Base-by-base conservation (phyloP, 2,329 filamentous ascomycete genomes). In the Pestalotiopsis sp. region DNA sequence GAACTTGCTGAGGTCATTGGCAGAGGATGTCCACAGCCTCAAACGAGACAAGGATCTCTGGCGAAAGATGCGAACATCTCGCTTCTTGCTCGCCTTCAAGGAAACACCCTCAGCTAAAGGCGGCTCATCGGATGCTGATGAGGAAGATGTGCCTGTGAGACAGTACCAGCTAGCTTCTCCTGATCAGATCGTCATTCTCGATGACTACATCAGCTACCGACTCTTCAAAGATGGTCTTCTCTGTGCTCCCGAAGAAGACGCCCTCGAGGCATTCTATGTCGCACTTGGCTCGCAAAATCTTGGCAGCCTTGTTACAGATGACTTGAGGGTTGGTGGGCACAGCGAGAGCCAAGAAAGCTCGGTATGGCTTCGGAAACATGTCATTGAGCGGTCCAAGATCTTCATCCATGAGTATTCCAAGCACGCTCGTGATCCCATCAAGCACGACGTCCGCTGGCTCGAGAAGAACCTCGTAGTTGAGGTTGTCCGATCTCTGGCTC, bases 201-300 rank as follows among this genome's bases (percentile, higher is more conserved):
- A 97, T 76, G 95, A 98, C 75, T 95, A 96, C 74, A 92, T 93
- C 74, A 94, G 92, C 75, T 97, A 95, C 78, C 91, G 92, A 41
- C 85, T 96, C 1, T 99, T 99, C 84, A 95, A 95, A 76, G 89
- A 94, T 65, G 89, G 90, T 71, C 85, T 99, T 38, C 86, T 97
- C 36, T 94, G 92, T 70, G 94, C 95, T 0, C 97, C 96, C 0
- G 93, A 97, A 78, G 96, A 99, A 76, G 96, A 98, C 71, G 78
- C 82, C 0, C 84, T 99, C 1, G 96, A 99, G 77, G 86, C 87
- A 1, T 95, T 99, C 71, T 99, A 99, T 79, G 81, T 89, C 45
- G 87, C 90, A 7, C 89, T 99, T 3, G 96, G 96, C 1, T 92
- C 94, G 3, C 87, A 90, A 59, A 89, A 88, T 67, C 85, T 99